Conservation (phyloP, 2,329 filamentous ascomycete genomes). For the Cercospora berteroae region DNA sequence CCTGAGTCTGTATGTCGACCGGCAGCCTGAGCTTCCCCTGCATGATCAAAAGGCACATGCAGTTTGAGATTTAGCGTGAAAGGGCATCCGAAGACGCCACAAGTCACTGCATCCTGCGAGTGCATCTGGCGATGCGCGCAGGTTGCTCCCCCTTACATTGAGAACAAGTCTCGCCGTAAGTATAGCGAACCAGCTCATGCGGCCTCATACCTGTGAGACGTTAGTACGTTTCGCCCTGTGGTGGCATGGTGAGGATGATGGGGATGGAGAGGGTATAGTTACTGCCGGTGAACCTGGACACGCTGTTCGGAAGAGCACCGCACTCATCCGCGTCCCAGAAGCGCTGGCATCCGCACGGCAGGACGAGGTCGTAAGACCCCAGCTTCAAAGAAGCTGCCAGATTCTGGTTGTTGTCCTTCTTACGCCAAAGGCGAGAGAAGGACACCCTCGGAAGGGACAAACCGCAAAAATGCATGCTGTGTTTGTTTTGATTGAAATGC, state of each 20-base stretch:
- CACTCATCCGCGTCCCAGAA: constrained; percentile 5
- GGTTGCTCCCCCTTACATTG: constrained; percentile 7
- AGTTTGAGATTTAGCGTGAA: constrained; percentile 9
- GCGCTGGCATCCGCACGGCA: not conserved
- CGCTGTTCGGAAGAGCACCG: not conserved
- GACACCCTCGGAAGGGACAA: constrained; percentile 3
- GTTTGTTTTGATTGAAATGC: not conserved
- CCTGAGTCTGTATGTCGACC: not conserved
- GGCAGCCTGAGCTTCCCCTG: constrained; percentile 1
- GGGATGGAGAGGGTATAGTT: not conserved
- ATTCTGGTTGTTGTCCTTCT: not conserved
- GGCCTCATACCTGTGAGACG: constrained; percentile 2
- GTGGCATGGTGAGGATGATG: not conserved
- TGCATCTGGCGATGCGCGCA: not conserved
- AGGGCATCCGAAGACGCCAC: constrained; percentile 1
- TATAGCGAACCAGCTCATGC: constrained; percentile 2
- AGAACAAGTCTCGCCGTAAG: constrained; percentile 6
- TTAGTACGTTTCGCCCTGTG: not conserved
- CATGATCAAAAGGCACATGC: not conserved
- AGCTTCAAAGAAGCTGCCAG: not conserved
- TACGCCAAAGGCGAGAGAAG: constrained; percentile 3
- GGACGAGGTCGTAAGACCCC: not conserved
- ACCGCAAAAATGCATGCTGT: constrained; percentile 7
- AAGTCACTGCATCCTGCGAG: not conserved
- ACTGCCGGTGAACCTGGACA: constrained; percentile 1